Base-by-base conservation (phyloP, 176 grass and related monocot genomes). In the Bonia amplexicaulis region DNA sequence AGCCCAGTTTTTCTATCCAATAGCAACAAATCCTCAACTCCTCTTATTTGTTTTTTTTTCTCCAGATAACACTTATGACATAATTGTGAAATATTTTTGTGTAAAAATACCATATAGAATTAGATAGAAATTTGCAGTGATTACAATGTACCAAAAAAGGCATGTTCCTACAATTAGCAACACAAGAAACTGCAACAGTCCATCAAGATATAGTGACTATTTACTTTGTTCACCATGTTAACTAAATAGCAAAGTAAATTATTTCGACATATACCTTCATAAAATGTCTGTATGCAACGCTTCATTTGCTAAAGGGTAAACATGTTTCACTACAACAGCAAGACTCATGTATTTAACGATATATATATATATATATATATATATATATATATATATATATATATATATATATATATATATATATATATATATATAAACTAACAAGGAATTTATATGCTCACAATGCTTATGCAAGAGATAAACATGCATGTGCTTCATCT, bases 141-240 rank as follows among this genome's bases (percentile, higher is more conserved):
- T 61, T 26, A 61, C 58, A 61, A 26, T 22, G 55, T n/a, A 58
- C 3, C 22, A 12, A 25, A 61, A 26, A 10, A 61, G n/a, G 58
- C 10, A 11, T 61, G 58, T 61, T 61, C 22, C 58, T 59, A 59
- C 7, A 59, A 9, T 3, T 59, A 59, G 11, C 3, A 23, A 10
- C 53, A 76, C 55, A 77, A 77, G 55, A 77, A 60, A 59, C 53
- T 77, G 37, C 12, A 77, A 41, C 12, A 77, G 40, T 60, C 54
- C 53, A 60, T 41, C 3, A 23, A 77, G 33, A 33, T 33, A 33
- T 33, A 33, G 31, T 33, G 31, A 59, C 35, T 16, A 12, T 23
- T 76, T 76, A 41, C 52, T 76, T 59, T 76, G 52, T 76, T 40
- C 74, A 77, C 53, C 74, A 60, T 60, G 74, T 77, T 60, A 77